Conservation (phyloP, 768 basidiomycete genomes). For the Ephemerocybe angulata region DNA sequence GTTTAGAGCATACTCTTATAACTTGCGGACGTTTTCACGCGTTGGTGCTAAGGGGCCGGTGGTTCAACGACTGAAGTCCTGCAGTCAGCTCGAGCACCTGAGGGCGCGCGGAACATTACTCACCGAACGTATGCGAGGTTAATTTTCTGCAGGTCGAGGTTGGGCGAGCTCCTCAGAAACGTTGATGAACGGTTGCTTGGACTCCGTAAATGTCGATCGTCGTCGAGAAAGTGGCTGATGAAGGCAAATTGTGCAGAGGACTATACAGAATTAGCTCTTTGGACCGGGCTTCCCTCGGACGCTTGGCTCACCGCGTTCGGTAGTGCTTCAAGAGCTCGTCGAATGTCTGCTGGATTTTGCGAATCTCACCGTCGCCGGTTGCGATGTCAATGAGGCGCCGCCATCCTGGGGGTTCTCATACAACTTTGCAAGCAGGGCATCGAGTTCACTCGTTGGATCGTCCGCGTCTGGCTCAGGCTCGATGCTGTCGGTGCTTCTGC, state of each 20-base stretch:
- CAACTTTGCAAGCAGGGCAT: conserved; percentile 56
- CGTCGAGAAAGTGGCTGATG: conserved; percentile 68
- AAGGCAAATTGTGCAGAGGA: conserved; percentile 83
- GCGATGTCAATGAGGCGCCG: conserved; percentile 73
- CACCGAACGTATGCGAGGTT: conserved; percentile 92
- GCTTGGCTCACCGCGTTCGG: conserved; percentile 81
- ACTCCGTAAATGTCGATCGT: conserved; percentile 66
- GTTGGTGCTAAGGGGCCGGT: conserved; percentile 57
- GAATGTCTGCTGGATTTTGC: conserved; percentile 77
- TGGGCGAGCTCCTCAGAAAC: conserved; percentile 80
- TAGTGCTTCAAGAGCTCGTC: conserved; percentile 79
- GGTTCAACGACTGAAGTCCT: conserved; percentile 69
- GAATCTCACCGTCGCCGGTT: conserved; percentile 72
- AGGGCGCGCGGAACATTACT: conserved; percentile 30
- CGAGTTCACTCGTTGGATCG: conserved; percentile 63
- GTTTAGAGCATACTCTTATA: conserved; percentile 91
- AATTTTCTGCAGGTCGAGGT: conserved; percentile 88
- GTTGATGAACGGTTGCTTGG: conserved; percentile 87
- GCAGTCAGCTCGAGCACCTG: conserved; percentile 10
- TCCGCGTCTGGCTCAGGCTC: conserved; percentile 26
- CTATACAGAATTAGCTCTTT: conserved; percentile 33
- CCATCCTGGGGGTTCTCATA: conserved; percentile 75
- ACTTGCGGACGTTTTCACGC: conserved; percentile 76
- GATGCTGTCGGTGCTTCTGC: conserved; percentile 17
- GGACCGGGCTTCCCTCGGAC: too few relatives aligned